Conservation (phyloP, 2,329 filamentous ascomycete genomes). For the Trichoderma afroharzianum region DNA sequence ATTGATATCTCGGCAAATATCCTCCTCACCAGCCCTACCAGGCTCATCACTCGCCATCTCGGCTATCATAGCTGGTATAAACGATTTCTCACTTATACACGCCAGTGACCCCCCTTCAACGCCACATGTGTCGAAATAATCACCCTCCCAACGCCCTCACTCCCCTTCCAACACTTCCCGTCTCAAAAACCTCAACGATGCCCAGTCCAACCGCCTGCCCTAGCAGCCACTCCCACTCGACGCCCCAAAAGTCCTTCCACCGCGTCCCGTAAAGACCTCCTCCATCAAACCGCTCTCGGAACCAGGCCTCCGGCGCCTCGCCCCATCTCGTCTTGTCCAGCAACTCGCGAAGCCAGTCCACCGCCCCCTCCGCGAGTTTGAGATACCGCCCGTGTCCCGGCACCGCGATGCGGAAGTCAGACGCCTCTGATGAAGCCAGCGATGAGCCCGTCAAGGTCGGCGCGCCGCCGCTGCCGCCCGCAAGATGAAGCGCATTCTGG, state of each 20-base stretch:
- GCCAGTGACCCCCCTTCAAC: not conserved
- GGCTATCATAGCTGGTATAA: not conserved
- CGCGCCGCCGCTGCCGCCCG: conserved; percentile 52
- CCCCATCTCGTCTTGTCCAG: conserved; percentile 57
- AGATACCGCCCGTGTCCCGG: conserved; percentile 65
- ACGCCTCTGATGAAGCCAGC: conserved; percentile 17
- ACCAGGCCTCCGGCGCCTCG: conserved; percentile 58
- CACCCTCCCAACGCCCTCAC: conserved; percentile 43
- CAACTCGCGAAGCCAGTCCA: conserved; percentile 58
- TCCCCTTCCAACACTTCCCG: conserved; percentile 66
- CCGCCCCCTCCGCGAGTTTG: conserved; percentile 59
- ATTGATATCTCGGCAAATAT: not conserved
- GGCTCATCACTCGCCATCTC: not conserved
- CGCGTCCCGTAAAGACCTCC: conserved; percentile 42
- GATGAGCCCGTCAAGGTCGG: conserved; percentile 28
- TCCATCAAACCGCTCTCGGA: conserved; percentile 69
- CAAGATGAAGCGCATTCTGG: conserved; percentile 58
- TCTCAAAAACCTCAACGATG: conserved; percentile 70
- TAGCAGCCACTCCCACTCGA: conserved; percentile 68
- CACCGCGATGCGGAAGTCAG: conserved; percentile 54
- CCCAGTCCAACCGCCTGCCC: conserved; percentile 69
- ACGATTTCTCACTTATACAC: not conserved
- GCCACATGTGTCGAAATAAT: not conserved
- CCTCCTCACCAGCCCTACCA: not conserved
- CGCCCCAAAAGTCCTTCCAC: conserved; percentile 68